Conservation (phyloP, 768 basidiomycete species). For the Sarcodon sp. region DNA sequence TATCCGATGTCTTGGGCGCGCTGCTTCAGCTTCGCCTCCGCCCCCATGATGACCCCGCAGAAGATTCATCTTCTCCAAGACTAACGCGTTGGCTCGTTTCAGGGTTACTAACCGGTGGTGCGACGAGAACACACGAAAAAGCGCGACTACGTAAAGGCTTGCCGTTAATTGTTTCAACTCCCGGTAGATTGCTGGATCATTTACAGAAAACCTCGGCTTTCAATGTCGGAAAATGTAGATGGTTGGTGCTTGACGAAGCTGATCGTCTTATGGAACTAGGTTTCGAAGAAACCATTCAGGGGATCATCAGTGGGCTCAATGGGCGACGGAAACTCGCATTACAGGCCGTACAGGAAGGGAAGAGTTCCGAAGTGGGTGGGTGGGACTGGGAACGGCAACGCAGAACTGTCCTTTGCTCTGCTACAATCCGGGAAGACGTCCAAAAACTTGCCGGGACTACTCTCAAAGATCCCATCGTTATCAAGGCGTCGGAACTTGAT, state of each 20-base stretch:
- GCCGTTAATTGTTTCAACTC: slow-evolving; percentile 92
- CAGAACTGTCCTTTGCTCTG: slow-evolving; percentile 89
- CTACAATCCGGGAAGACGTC: slow-evolving; percentile 91
- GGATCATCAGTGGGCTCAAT: slow-evolving; percentile 79
- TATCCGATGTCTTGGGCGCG: slow-evolving; percentile 84
- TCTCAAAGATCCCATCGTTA: slow-evolving; percentile 66
- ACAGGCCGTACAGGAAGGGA: slow-evolving; percentile 54
- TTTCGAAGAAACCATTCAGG: slow-evolving; percentile 90
- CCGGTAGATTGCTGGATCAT: slow-evolving; percentile 91
- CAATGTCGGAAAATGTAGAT: slow-evolving; percentile 85
- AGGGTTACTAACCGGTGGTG: slow-evolving; percentile 87
- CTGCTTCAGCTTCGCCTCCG: slow-evolving; percentile 68
- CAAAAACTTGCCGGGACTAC: slow-evolving; percentile 84
- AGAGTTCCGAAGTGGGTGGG: slow-evolving; percentile 60
- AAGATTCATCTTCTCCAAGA: slow-evolving; percentile 25
- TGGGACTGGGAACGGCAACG: slow-evolving; percentile 76
- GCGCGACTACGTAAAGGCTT: slow-evolving; percentile 88
- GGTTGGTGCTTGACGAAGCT: slow-evolving; percentile 95
- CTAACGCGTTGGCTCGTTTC: slow-evolving; percentile 91
- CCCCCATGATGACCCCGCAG: slow-evolving; percentile 37
- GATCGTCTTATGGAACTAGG: slow-evolving; percentile 97
- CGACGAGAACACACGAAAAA: slow-evolving; percentile 91
- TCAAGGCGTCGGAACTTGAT: slow-evolving; percentile 58
- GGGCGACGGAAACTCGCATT: slow-evolving; percentile 64
- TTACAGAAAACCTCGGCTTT: slow-evolving; percentile 92